These are phyloP conservation scores for Paraleonurus japonicus DNA, from an alignment of 257 asterid species.

Conservation along the genomic window DNA sequence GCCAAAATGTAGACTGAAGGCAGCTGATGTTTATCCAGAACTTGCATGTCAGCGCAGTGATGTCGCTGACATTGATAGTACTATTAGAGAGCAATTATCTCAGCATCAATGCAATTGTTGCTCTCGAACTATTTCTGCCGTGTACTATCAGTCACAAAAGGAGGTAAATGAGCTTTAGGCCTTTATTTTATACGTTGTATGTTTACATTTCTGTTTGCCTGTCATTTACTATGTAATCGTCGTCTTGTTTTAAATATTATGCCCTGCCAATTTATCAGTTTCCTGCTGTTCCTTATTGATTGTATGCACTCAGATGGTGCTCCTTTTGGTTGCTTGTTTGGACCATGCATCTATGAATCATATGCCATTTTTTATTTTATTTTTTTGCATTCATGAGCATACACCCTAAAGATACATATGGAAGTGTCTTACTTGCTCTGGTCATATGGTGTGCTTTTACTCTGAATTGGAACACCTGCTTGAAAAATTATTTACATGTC, in stretches of 20 bases:
- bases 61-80: conserved; percentile 61
- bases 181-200: neutral
- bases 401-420: neutral
- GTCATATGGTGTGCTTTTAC: neutral
- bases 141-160: conserved; percentile 83
- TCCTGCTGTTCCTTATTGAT: neutral
- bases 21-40: conserved; percentile 76
- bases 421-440: neutral
- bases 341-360: neutral
- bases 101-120: conserved; percentile 71
- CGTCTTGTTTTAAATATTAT: conserved; percentile 10
- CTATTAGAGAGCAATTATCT: conserved; percentile 71
- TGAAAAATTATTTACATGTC: neutral
- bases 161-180: conserved; percentile 56
- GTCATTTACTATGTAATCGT: neutral
- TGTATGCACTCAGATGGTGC: neutral
- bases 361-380: conserved; percentile 6
- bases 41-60: conserved; percentile 46
- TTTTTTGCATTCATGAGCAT: conserved; percentile 7
- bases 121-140: conserved; percentile 55
- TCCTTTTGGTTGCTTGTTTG: neutral
- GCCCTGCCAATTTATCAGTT: conserved; percentile 17
- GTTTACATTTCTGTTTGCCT: conserved; percentile 14
- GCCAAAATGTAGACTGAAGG: conserved; percentile 83
- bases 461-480: neutral